Percentiles rank a stretch among this genome's conserved stretches.
Evolutionary conservation across 2,329 filamentous ascomycete species (phyloP).

Genomic region (Elsinoe fawcettii): DNA sequence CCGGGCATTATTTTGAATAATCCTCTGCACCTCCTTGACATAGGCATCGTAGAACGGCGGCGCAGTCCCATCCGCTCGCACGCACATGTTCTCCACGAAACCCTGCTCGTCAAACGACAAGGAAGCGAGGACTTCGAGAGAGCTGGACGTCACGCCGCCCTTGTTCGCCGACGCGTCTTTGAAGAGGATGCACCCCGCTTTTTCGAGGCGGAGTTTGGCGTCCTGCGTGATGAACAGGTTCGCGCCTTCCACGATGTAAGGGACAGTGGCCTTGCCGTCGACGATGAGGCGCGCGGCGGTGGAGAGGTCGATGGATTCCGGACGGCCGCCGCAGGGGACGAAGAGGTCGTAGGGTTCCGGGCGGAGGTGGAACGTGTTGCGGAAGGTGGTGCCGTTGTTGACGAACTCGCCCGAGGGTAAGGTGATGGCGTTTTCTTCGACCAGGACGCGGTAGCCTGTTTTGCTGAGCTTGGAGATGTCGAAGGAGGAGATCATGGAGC

Average conservation of each 20-base stretch:
- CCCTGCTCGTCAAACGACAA: slow-evolving; percentile 85
- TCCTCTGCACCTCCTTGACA: slow-evolving; percentile 82
- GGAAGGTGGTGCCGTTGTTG: slow-evolving; percentile 88
- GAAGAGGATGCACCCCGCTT: slow-evolving; percentile 89
- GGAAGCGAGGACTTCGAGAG: slow-evolving; percentile 88
- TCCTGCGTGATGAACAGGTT: slow-evolving; percentile 99
- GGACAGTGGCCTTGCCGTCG: slow-evolving; percentile 77
- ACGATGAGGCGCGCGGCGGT: slow-evolving; percentile 81
- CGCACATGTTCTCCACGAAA: slow-evolving; percentile 92
- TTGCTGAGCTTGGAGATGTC: slow-evolving; percentile 77
- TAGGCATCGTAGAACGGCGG: slow-evolving; percentile 91
- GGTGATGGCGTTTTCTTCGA: slow-evolving; percentile 83
- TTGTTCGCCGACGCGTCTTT: slow-evolving; percentile 99
- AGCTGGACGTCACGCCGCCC: slow-evolving; percentile 94
- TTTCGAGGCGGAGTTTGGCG: slow-evolving; percentile 88
- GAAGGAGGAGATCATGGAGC: slow-evolving; percentile 84
- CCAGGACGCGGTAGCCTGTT: slow-evolving; percentile 82
- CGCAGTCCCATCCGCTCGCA: slow-evolving; percentile 64
- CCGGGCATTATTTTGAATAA: slow-evolving; percentile 81
- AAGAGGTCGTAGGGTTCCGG: slow-evolving; percentile 71
- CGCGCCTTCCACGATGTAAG: slow-evolving; percentile 95
- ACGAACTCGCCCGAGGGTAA: slow-evolving; percentile 81
- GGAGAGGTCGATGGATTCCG: slow-evolving; percentile 90
- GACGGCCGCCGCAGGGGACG: slow-evolving; percentile 91
- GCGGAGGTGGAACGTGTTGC: slow-evolving; percentile 93